These are phyloP conservation scores for Volvox reticuliferus DNA, from an alignment of 139 green algal genomes.

Conservation along the genomic window DNA sequence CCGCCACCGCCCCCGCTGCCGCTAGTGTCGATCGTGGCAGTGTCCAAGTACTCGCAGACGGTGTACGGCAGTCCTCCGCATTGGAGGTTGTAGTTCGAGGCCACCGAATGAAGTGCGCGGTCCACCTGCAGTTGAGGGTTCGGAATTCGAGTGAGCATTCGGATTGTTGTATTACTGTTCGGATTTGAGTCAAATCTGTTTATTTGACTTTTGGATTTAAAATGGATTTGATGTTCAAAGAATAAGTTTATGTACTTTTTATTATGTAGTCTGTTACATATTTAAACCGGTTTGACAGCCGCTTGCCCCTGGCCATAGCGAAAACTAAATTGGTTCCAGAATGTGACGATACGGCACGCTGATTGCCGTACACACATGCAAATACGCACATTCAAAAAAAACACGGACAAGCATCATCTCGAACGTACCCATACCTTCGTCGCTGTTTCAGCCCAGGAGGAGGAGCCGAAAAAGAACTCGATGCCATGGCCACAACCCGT, in stretches of 20 bases:
- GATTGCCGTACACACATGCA: neutral
- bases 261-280: no score
- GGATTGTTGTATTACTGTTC: no score
- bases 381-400: neutral
- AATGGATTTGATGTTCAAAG: no score
- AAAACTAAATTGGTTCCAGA: no score
- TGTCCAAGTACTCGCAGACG: slow-evolving; percentile 55
- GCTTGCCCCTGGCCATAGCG: no score
- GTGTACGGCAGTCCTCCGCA: slow-evolving; percentile 57
- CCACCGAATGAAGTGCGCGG: slow-evolving; percentile 16
- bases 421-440: slow-evolving; percentile 29
- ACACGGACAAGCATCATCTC: no score
- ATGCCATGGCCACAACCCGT: slow-evolving; percentile 59
- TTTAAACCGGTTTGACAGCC: no score
- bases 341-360: neutral
- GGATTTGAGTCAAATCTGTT: no score
- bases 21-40: slow-evolving; percentile 4
- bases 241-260: no score
- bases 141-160: no score
- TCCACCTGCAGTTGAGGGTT: slow-evolving; percentile 39
- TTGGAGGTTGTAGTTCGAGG: slow-evolving; percentile 47
- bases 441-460: neutral
- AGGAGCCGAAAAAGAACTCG: slow-evolving; percentile 54
- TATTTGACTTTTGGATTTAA: no score
- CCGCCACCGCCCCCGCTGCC: neutral